Base-by-base conservation (phyloP, 495 filamentous ascomycete species). In the Penicillium riverlandense region DNA sequence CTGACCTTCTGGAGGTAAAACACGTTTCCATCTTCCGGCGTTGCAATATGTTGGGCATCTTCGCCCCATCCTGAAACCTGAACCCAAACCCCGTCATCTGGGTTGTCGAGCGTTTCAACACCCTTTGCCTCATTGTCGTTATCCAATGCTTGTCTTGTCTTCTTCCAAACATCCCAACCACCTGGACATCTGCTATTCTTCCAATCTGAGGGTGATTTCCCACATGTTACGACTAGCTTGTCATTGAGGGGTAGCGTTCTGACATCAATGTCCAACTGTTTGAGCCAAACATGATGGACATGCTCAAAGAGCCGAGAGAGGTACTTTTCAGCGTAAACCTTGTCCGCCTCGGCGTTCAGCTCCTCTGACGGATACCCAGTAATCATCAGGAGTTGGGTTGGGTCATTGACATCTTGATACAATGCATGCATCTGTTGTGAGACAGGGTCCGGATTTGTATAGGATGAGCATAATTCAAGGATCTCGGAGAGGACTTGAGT, bases 331-430 rank as follows among this genome's bases (percentile, higher is more conserved):
- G 50, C 50, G 27, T 53, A 53, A 1, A 38, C 5, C 11, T n/a
- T 41, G 40, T 48, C 41, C 2, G 45, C 41, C 8, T 53, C 45
- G 1, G 37, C 38, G 13, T 53, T 49, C 8, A 53, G 22, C 30
- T 53, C 50, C 14, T 45, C 37, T 9, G 50, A 53, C 10, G 11
- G 45, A 31, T 53, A 49, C 0, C 50, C 45, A 11, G 45, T 49
- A 10, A 53, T 53, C 41, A 49, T 49, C 6, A 45, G 5, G 6
- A 53, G 45, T 4, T 30, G 31, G 5, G 45, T 7, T 12, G 41
- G 45, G 9, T 48, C 34, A 10, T 41, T 32, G 6, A 37, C 38
- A 41, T 49, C 41, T 33, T 45, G 45, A 29, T 44, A 53, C 29
- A 46, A 37, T 1, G 28, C 37, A 27, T 49, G 45, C 49, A 48